Evolutionary conservation across 148 eudicot genomes (phyloP).

Genomic region (Pharnaceum exiguum): DNA sequence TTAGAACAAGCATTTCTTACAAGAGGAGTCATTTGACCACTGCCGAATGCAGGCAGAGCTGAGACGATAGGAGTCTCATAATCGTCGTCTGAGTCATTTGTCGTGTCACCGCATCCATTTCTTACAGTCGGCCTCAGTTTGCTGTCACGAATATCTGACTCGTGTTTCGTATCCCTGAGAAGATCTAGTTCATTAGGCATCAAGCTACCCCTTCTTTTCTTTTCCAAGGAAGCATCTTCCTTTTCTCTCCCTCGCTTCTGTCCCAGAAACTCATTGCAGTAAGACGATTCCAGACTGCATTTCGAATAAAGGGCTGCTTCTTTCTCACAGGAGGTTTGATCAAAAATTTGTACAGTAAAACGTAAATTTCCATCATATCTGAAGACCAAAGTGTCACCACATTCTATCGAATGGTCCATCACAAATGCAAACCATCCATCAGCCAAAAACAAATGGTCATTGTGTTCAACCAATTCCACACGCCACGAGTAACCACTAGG

Average conservation of each 20-base stretch:
- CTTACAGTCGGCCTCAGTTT: conserved; percentile 17
- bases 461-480: conserved; percentile 40
- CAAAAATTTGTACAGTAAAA: conserved; percentile 74
- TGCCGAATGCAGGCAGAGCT: conserved; percentile 35
- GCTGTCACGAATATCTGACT: background rate
- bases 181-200: conserved; percentile 31
- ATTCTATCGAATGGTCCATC: conserved; percentile 60
- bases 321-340: conserved; percentile 81
- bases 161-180: conserved; percentile 15
- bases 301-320: conserved; percentile 60
- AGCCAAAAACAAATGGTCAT: conserved; percentile 46
- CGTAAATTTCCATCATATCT: conserved; percentile 69
- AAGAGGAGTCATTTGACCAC: conserved; percentile 16
- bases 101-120: conserved; percentile 20
- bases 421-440: conserved; percentile 80
- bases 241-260: conserved; percentile 51
- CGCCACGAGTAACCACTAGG: conserved; percentile 83
- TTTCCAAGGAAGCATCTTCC: conserved; percentile 25
- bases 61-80: conserved; percentile 26
- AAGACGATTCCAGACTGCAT: conserved; percentile 45
- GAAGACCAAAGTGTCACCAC: conserved; percentile 70
- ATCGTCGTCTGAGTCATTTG: conserved; percentile 18
- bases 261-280: conserved; percentile 15
- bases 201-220: conserved; percentile 46
- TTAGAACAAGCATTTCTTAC: conserved; percentile 23